Evolutionary conservation across 805 yeast genomes (phyloP).

Genomic region (Saccharomycopsis amapae): DNA sequence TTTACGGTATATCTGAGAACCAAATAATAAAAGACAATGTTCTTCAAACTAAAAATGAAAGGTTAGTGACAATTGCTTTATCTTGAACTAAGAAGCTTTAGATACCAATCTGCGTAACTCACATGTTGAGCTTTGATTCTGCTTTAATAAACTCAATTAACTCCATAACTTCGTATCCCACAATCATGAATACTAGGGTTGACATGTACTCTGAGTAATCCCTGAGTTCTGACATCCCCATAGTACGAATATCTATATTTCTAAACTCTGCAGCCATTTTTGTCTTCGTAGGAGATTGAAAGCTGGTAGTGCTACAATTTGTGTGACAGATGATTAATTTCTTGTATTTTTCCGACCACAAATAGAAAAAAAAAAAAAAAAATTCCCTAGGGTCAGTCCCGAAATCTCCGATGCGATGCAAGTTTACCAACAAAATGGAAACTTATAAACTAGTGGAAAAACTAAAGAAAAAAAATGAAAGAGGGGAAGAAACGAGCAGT

Average conservation of each 20-base stretch:
- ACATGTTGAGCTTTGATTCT: conserved; percentile 7
- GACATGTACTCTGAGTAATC: conserved; percentile 7
- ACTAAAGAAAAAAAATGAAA: too few relatives aligned
- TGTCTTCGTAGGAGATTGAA: background rate
- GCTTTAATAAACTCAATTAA: conserved; percentile 1
- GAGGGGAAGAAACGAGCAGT: too few relatives aligned
- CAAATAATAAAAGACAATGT: conserved; percentile 10
- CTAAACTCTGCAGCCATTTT: background rate
- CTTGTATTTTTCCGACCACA: too few relatives aligned
- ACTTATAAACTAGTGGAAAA: too few relatives aligned
- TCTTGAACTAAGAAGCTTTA: background rate
- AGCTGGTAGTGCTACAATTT: background rate
- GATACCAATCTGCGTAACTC: background rate
- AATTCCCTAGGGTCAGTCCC: too few relatives aligned
- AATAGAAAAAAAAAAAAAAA: too few relatives aligned
- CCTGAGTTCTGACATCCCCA: background rate
- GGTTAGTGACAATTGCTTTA: background rate
- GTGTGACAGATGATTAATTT: too few relatives aligned
- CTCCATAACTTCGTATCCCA: conserved; percentile 6
- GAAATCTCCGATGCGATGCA: too few relatives aligned
- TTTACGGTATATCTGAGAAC: background rate
- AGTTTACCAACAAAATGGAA: too few relatives aligned
- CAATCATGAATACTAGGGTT: background rate
- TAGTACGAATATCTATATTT: background rate
- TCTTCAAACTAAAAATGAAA: background rate